Evolutionary conservation across 73 alveolate species (phyloP).

Genomic region (Paramecium pentaurelia): DNA sequence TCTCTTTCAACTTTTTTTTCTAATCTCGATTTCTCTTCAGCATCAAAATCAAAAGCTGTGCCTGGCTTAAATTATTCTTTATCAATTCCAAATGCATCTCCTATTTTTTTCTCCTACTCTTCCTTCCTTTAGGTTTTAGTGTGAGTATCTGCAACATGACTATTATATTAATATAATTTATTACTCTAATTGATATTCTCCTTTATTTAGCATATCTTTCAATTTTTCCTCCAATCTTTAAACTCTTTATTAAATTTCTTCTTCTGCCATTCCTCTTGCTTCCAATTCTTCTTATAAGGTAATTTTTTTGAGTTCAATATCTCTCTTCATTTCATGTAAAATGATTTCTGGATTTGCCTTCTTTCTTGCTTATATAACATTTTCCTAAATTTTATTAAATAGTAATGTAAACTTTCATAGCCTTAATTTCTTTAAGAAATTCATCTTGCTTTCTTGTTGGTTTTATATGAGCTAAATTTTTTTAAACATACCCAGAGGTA

Average conservation of each 20-base stretch:
- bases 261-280: slow-evolving; percentile 59
- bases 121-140: slow-evolving; percentile 78
- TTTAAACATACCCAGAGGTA: slow-evolving; percentile 94
- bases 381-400: slow-evolving; percentile 60
- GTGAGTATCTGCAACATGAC: slow-evolving; percentile 76
- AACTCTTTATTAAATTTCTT: slow-evolving; percentile 75
- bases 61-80: slow-evolving; percentile 85
- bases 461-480: slow-evolving; percentile 78
- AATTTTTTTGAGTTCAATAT: slow-evolving; percentile 77
- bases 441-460: slow-evolving; percentile 65
- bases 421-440: slow-evolving; percentile 76
- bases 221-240: slow-evolving; percentile 68
- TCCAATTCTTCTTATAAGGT: slow-evolving; percentile 71
- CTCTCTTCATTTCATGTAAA: slow-evolving; percentile 89
- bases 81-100: slow-evolving; percentile 80
- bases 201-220: slow-evolving; percentile 66
- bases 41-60: slow-evolving; percentile 90
- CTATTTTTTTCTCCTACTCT: slow-evolving; percentile 77
- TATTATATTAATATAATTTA: neutral
- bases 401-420: slow-evolving; percentile 57
- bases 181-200: slow-evolving; percentile 63
- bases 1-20: slow-evolving; percentile 75
- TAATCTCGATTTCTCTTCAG: slow-evolving; percentile 75
- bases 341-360: slow-evolving; percentile 86
- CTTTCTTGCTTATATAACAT: slow-evolving; percentile 88